Percentiles rank a stretch among this genome's conserved stretches.
phyloP scores from a whole-genome alignment of 169 alveolate genomes.

The Plasmodium malariae region DNA sequence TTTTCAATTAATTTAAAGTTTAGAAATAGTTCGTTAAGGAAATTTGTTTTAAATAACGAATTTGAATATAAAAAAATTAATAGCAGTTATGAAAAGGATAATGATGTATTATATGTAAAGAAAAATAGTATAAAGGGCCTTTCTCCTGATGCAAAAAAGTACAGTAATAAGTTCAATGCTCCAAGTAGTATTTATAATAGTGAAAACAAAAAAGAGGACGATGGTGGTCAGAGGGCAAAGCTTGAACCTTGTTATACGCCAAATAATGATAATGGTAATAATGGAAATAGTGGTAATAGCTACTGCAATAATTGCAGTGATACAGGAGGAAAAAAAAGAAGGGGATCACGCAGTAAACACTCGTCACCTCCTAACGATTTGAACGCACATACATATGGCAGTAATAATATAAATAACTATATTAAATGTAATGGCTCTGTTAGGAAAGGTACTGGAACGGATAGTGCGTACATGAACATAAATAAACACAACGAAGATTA shows the following conservation, averaged over 20 bases:
- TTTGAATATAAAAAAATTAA: background rate
- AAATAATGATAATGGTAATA: no score
- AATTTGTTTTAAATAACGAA: conserved; percentile 24
- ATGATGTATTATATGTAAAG: background rate
- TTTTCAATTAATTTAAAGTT: conserved; percentile 8
- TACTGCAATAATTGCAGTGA: no score
- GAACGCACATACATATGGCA: background rate
- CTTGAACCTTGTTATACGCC: no score
- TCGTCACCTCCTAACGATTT: background rate
- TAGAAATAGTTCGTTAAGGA: conserved; percentile 17
- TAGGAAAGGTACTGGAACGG: no score
- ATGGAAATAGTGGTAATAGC: no score
- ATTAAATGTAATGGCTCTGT: background rate
- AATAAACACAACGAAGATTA: no score
- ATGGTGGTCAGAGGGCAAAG: no score
- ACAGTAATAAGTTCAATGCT: background rate
- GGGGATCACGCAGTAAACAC: background rate
- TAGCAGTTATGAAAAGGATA: background rate
- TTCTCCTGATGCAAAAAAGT: background rate
- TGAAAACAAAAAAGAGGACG: background rate
- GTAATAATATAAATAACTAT: background rate
- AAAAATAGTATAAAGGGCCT: background rate
- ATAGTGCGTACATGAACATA: no score
- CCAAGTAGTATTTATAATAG: background rate
- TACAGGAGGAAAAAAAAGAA: no score